These are phyloP conservation scores for Xylogone sp. DNA, from an alignment of 2,329 filamentous ascomycete genomes.

Conservation along the genomic window DNA sequence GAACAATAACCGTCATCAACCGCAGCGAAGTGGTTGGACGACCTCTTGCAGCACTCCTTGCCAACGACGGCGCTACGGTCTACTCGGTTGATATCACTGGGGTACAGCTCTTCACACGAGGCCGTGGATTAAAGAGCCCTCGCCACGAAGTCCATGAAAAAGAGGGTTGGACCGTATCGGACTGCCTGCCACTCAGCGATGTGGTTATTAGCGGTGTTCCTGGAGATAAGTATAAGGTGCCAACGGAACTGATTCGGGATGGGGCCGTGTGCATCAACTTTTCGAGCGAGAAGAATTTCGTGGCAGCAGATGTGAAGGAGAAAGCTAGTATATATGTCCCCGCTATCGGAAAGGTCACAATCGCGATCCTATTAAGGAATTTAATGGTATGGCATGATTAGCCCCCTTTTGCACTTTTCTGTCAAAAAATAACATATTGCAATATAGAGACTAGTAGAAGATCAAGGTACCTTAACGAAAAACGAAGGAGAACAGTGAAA, in stretches of 20 bases:
- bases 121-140: conserved; percentile 78
- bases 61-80: conserved; percentile 92
- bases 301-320: conserved; percentile 79
- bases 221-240: conserved; percentile 83
- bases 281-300: conserved; percentile 92
- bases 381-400: conserved; percentile 35
- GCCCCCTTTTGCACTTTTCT: neutral
- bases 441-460: neutral
- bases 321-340: conserved; percentile 97
- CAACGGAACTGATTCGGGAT: conserved; percentile 75
- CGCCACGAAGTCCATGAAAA: conserved; percentile 79
- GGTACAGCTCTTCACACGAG: conserved; percentile 87
- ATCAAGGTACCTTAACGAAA: neutral
- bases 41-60: conserved; percentile 85
- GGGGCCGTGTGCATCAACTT: conserved; percentile 99
- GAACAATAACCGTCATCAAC: conserved; percentile 95
- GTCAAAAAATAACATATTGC: neutral
- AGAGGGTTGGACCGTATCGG: conserved; percentile 73
- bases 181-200: conserved; percentile 84
- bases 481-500: neutral
- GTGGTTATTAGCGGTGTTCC: conserved; percentile 95
- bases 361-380: conserved; percentile 85
- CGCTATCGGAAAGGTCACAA: conserved; percentile 96
- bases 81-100: conserved; percentile 93
- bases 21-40: conserved; percentile 92